A percentile compares a stretch with the other conserved stretches of the same genome.
These are phyloP conservation scores for Cyamopsis tetragonoloba DNA, from an alignment of 306 rosid genomes.

Conservation along the genomic window DNA sequence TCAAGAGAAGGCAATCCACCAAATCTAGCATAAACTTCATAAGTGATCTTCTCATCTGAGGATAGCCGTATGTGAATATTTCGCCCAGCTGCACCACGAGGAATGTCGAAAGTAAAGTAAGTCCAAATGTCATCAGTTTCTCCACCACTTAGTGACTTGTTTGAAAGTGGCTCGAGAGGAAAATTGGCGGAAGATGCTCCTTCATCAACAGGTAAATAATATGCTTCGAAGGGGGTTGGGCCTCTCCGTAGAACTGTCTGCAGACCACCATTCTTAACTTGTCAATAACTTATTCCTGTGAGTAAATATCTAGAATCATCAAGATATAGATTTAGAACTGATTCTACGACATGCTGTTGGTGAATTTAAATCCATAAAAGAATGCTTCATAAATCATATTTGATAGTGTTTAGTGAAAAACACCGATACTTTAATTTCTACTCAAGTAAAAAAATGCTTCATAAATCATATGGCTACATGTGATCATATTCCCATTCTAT, in stretches of 20 bases:
- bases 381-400: background rate
- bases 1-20: conserved; percentile 86
- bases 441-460: background rate
- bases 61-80: conserved; percentile 61
- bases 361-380: background rate
- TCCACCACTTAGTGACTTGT: conserved; percentile 44
- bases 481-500: background rate
- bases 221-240: conserved; percentile 66
- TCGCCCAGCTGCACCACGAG: conserved; percentile 89
- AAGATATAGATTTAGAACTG: conserved; percentile 31
- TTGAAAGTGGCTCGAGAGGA: conserved; percentile 69
- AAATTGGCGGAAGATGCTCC: conserved; percentile 55
- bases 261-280: conserved; percentile 60
- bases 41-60: conserved; percentile 47
- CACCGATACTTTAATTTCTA: background rate
- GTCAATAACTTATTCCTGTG: conserved; percentile 39
- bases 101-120: conserved; percentile 72
- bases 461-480: background rate
- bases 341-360: conserved; percentile 14
- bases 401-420: background rate
- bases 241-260: conserved; percentile 75
- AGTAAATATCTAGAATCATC: conserved; percentile 43
- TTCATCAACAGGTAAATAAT: conserved; percentile 71
- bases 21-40: conserved; percentile 79
- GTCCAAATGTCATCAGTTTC: conserved; percentile 59